Conservation (phyloP, 2,329 filamentous ascomycete species). For the Ambrosiella xylebori region DNA sequence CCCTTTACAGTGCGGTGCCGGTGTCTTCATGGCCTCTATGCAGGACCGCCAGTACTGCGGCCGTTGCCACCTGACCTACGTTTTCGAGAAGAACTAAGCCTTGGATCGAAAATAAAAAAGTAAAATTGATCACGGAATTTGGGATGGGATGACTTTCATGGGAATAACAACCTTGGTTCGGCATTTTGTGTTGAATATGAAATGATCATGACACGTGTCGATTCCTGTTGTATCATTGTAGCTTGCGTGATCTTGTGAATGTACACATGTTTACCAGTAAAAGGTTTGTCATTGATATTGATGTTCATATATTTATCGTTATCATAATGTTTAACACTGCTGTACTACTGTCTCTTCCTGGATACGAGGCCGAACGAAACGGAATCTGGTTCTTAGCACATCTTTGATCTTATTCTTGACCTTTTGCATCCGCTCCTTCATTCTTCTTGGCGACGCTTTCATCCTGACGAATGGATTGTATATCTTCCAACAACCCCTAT, state of each 20-base stretch:
- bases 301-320: background rate
- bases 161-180: conserved; percentile 14
- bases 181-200: conserved; percentile 13
- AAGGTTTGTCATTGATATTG: background rate
- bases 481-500: too few species aligned
- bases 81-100: conserved; percentile 49
- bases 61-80: conserved; percentile 56
- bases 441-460: too few species aligned
- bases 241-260: background rate
- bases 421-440: background rate
- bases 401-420: background rate
- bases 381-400: too few species aligned
- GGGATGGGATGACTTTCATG: conserved; percentile 14
- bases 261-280: background rate
- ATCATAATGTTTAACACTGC: background rate
- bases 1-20: conserved; percentile 67
- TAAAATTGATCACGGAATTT: conserved; percentile 12
- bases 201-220: conserved; percentile 12
- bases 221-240: conserved; percentile 5
- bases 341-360: background rate
- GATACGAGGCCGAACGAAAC: too few species aligned
- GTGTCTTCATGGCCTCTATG: conserved; percentile 99
- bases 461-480: too few species aligned
- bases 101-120: conserved; percentile 14
- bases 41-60: conserved; percentile 97